Conservation (phyloP, 768 basidiomycete genomes). For the Cyathus striatus region DNA sequence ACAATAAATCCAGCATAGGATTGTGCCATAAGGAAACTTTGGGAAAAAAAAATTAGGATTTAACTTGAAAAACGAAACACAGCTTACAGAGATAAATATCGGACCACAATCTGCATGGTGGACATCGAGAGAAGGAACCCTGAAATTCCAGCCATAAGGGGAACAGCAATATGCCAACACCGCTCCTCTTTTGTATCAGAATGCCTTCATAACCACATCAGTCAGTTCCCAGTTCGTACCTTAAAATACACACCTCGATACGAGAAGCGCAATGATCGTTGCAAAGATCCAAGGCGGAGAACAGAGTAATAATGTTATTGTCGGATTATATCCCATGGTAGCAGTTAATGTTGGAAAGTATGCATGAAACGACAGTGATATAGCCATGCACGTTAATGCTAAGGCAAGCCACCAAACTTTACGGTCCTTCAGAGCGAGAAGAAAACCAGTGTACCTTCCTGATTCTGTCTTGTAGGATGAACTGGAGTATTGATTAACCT, state of each 20-base stretch:
- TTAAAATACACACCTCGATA: constrained; percentile 35
- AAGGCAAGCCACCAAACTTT: constrained; percentile 63
- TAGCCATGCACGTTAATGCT: constrained; percentile 31
- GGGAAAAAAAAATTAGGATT: background rate
- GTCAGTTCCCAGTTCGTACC: too few species aligned
- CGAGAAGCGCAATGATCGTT: constrained; percentile 46
- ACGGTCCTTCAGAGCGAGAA: constrained; percentile 60
- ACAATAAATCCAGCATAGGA: constrained; percentile 69
- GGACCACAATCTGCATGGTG: constrained; percentile 55
- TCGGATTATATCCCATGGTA: constrained; percentile 64
- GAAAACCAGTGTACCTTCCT: constrained; percentile 33
- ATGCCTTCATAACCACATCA: constrained; percentile 46
- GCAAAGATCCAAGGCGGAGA: constrained; percentile 63
- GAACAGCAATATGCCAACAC: constrained; percentile 55
- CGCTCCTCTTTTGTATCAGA: constrained; percentile 71
- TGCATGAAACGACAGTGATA: constrained; percentile 65
- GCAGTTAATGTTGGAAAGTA: constrained; percentile 69
- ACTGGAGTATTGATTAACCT: constrained; percentile 2
- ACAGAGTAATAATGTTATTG: constrained; percentile 55
- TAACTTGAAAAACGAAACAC: background rate
- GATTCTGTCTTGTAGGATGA: constrained; percentile 11
- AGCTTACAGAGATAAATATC: constrained; percentile 62
- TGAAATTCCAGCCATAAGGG: constrained; percentile 54
- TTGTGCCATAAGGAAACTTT: constrained; percentile 73
- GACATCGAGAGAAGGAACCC: constrained; percentile 64